Percentiles rank a stretch among this genome's conserved stretches.
These are phyloP conservation scores for Euphorbia corollata DNA, from an alignment of 441 rosid genomes.

Conservation along the genomic window DNA sequence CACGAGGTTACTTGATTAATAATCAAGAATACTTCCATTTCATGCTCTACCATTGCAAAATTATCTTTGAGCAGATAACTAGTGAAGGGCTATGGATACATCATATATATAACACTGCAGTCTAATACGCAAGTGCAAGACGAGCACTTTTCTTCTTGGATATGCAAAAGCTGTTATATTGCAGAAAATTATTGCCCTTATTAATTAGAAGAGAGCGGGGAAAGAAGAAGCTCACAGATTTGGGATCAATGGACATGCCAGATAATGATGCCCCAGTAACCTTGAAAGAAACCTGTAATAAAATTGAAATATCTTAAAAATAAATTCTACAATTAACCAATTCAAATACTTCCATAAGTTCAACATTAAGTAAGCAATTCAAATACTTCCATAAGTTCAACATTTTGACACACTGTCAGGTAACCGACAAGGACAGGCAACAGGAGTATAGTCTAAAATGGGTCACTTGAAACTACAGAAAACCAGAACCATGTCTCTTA, in stretches of 20 bases:
- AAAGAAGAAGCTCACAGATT: slow-evolving; percentile 52
- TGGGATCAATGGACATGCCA: slow-evolving; percentile 73
- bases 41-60: neutral
- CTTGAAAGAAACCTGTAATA: slow-evolving; percentile 69
- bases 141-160: neutral
- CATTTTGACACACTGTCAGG: neutral
- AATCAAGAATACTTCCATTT: neutral
- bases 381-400: neutral
- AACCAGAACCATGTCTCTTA: neutral
- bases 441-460: neutral
- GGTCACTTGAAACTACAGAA: neutral
- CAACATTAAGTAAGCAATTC: neutral
- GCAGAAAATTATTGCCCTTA: neutral
- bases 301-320: slow-evolving; percentile 2
- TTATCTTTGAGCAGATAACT: neutral
- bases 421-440: neutral
- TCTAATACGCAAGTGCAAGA: neutral
- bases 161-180: neutral
- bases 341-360: neutral
- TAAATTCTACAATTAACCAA: neutral
- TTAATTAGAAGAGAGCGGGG: neutral
- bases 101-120: neutral
- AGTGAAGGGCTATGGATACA: neutral
- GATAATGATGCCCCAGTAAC: slow-evolving; percentile 71
- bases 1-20: neutral